These are phyloP conservation scores for Trapa incisa DNA, from an alignment of 345 rosid genomes.

Conservation along the genomic window DNA sequence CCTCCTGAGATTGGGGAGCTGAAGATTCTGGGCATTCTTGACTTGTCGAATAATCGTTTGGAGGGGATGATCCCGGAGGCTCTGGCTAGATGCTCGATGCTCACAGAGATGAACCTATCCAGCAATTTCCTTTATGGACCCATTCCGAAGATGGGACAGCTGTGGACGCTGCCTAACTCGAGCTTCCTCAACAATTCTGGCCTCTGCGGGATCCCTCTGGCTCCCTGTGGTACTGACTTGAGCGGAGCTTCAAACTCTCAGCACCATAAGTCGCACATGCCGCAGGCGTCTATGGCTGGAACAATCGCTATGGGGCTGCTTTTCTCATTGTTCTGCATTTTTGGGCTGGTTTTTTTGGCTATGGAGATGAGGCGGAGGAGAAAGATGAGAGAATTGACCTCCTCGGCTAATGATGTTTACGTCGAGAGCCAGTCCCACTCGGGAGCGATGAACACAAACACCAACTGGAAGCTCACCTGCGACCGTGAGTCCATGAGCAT, in stretches of 20 bases:
- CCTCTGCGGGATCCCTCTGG: conserved; percentile 77
- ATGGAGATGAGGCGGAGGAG: conserved; percentile 63
- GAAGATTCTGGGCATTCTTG: conserved; percentile 63
- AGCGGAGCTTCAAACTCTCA: conserved; percentile 18
- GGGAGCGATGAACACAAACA: conserved; percentile 50
- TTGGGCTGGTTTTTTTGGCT: conserved; percentile 46
- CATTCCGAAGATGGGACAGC: conserved; percentile 74
- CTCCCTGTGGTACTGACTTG: conserved; percentile 27
- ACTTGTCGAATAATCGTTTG: conserved; percentile 60
- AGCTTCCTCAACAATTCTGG: conserved; percentile 68
- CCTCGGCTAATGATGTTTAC: conserved; percentile 36
- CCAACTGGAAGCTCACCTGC: conserved; percentile 61
- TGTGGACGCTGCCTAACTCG: conserved; percentile 51
- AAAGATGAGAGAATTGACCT: conserved; percentile 46
- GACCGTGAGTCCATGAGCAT: conserved; percentile 75
- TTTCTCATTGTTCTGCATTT: conserved; percentile 60
- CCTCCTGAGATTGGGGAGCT: conserved; percentile 65
- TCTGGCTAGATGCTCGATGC: conserved; percentile 42
- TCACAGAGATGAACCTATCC: conserved; percentile 61
- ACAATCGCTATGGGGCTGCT: conserved; percentile 87
- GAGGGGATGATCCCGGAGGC: conserved; percentile 59
- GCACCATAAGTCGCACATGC: conserved; percentile 39
- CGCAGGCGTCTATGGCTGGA: conserved; percentile 44
- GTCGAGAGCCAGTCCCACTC: conserved; percentile 53
- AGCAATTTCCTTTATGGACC: conserved; percentile 55